Base-by-base conservation (phyloP, 371 early-diverging fungal genomes). In the Basidiobolus heterosporus region DNA sequence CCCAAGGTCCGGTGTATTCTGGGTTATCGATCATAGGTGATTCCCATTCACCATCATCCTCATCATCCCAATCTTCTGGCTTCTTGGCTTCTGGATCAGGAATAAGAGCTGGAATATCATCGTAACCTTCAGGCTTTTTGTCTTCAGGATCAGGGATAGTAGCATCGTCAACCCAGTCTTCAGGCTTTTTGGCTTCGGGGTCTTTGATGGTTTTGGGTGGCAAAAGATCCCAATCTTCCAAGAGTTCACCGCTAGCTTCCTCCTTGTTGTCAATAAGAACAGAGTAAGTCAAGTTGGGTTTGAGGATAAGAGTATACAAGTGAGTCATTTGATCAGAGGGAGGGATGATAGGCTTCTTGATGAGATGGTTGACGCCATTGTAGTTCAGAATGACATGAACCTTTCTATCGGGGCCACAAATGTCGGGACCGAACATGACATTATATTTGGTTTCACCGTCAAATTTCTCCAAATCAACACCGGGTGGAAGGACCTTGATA, bases 351-450 rank as follows among this genome's bases (percentile, higher is more conserved):
- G 61, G 58, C 54, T 72, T 78, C 57, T 73, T 75, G 52, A 69
- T 56, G 49, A 86, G 61, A 53, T 90, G 76, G 69, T 95, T 91
- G 67, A 81, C 80, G 66, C 88, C 91, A 56, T 82, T 74, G 78
- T 94, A 88, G 48, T 85, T 77, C 72, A 91, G 75, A 62, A 95
- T 94, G 55, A 91, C 80, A 61, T 97, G 98, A 19, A 97, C 82
- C 56, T 85, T 85, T 70, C 87, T 83, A 53, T 82, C 82, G 49
- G 71, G 54, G 23, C 91, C 98, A 67, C 98, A 97, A 50, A 83
- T 79, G 65, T 97, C 98, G 41, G 98, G 98, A 40, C 85, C 87
- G 61, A 85, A 85, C 85, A 83, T 94, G 65, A 97, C 80, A 58
- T 90, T 89, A 72, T 91, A 95, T 24, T 85, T 82, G 35, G 88